Percentiles rank a stretch among this genome's conserved stretches.
phyloP scores from a whole-genome alignment of 257 asterid species.

The Voacanga thouarsii region DNA sequence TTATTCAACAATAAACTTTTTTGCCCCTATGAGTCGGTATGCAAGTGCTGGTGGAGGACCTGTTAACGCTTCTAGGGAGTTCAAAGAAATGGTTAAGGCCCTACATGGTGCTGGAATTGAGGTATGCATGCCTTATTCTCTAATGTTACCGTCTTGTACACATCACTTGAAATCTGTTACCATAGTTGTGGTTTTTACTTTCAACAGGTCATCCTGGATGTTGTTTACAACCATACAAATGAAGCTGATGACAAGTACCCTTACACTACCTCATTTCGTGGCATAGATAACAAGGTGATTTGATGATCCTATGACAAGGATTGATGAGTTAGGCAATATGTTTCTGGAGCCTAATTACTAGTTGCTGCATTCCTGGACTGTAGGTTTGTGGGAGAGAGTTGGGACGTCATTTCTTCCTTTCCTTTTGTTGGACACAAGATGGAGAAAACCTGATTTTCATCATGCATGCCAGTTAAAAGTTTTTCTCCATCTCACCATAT shows the following conservation, averaged over 20 bases:
- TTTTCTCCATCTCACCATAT: background rate
- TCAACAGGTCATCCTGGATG: constrained; percentile 88
- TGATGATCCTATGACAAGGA: constrained; percentile 3
- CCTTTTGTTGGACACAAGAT: background rate
- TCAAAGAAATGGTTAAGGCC: constrained; percentile 95
- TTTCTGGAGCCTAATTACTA: background rate
- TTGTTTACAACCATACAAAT: constrained; percentile 93
- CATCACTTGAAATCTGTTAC: constrained; percentile 2
- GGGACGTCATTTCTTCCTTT: background rate
- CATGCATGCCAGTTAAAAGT: background rate
- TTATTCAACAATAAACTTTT: constrained; percentile 89
- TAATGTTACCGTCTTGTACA: background rate
- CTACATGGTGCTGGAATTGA: constrained; percentile 92
- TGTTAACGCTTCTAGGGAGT: constrained; percentile 65
- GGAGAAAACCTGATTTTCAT: background rate
- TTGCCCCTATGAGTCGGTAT: constrained; percentile 99
- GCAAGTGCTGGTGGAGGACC: constrained; percentile 95
- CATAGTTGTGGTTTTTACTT: constrained; percentile 13
- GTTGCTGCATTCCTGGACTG: background rate
- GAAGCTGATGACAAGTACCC: constrained; percentile 92
- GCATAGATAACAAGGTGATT: constrained; percentile 96
- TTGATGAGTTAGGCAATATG: background rate
- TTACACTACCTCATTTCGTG: constrained; percentile 93
- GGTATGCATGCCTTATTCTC: constrained; percentile 38
- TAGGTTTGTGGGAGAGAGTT: constrained; percentile 3